Evolutionary conservation across 805 yeast species (phyloP), one percentile per base, ranked within the genome.

Genomic region (Metschnikowia borealis): DNA sequence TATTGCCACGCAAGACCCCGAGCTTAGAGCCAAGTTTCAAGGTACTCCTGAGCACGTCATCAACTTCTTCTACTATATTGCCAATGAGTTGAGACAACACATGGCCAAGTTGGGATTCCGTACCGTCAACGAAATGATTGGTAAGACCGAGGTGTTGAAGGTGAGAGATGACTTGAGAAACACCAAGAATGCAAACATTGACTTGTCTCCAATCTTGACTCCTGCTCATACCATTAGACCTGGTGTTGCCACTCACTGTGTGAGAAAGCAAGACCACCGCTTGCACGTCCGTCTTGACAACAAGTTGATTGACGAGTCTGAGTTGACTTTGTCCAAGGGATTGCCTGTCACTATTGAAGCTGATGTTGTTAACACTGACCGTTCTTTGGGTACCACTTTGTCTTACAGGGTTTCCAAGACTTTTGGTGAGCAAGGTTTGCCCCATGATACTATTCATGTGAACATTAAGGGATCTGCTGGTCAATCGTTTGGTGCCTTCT

Each of bases 31-130:
- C 72, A 94, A 92, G 71, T 92, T 92, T 73, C 78, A 81, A 63
- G 99, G 99, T 65, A 91, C 97, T 46, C 99, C 99, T 47, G 99
- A 92, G 74, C 97, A 92, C 66, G 98, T 92, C 52, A 91, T 92
- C 71, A 92, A 92, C 79, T 94, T 92, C 79, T 94, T 94, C 80
- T 92, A 86, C 77, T 94, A 91, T 73, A 78, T 92, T 67, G 84
- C 97, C 50, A 89, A 90, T 62, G 99, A 92, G 72, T 81, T 94
- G 65, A 82, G 99, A 66, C 81, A 78, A 52, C 85, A 88, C 62
- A 92, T 92, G 99, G 97, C 99, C 39, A 81, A 83, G 64, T 82
- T 92, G 56, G 99, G 99, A 50, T 94, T 85, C 83, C 82, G 98
- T 67, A 89, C 96, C 48, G 82, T 92, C 67, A 92, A 89, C 68